Conservation (phyloP, 495 filamentous ascomycete genomes). For the Aspergillus nidulans region DNA sequence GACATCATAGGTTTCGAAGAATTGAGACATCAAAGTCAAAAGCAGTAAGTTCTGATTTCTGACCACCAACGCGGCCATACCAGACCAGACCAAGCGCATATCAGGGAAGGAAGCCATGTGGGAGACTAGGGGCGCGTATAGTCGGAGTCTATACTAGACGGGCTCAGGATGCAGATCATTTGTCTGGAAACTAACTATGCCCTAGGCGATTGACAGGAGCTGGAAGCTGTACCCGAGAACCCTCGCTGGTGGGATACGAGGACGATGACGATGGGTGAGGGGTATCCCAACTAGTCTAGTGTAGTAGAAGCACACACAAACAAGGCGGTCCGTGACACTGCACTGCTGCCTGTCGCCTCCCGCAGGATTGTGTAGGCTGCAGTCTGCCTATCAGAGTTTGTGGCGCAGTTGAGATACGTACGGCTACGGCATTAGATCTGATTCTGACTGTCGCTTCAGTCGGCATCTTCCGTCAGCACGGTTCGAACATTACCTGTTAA, state of each 20-base stretch:
- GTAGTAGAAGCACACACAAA: conserved; percentile 16
- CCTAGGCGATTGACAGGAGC: conserved; percentile 6
- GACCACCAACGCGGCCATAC: neutral
- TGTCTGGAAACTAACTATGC: neutral
- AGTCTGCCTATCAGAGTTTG: conserved; percentile 14
- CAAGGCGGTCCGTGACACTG: conserved; percentile 26
- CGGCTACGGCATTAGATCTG: neutral
- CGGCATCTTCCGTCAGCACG: neutral
- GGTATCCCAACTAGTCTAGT: neutral
- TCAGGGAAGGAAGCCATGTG: conserved; percentile 22
- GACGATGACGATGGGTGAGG: neutral
- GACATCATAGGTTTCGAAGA: conserved; percentile 16
- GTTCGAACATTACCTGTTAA: conserved; percentile 6
- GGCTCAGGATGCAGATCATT: conserved; percentile 9
- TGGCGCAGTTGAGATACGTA: conserved; percentile 4
- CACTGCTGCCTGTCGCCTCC: conserved; percentile 23
- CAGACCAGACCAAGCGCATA: conserved; percentile 9
- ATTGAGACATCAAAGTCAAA: neutral
- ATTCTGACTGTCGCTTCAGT: neutral
- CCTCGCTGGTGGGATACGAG: neutral
- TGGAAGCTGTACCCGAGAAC: conserved; percentile 10
- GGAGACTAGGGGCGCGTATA: conserved; percentile 6
- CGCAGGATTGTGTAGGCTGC: conserved; percentile 14
- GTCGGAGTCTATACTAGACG: neutral
- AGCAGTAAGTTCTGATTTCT: neutral